phyloP scores from a whole-genome alignment of 1,139 yeast genomes.

The Candida albicans region DNA sequence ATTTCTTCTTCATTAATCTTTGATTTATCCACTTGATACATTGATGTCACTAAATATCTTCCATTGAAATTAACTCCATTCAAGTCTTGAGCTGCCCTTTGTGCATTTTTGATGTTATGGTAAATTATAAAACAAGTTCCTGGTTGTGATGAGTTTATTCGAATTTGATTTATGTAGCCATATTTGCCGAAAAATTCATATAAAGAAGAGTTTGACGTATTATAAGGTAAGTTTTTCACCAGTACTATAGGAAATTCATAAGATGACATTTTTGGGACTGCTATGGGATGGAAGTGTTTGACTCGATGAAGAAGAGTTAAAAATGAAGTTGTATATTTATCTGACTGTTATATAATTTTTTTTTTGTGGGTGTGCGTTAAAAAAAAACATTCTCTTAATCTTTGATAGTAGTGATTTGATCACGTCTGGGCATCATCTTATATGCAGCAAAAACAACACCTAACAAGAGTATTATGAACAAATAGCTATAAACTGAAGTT shows the following conservation, averaged over 20 bases:
- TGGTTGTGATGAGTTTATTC: slow-evolving; percentile 31
- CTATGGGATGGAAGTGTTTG: background rate
- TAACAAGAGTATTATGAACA: slow-evolving; percentile 20
- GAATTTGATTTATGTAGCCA: slow-evolving; percentile 58
- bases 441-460: slow-evolving; percentile 16
- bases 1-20: slow-evolving; percentile 20
- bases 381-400: background rate
- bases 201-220: slow-evolving; percentile 46
- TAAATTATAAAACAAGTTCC: slow-evolving; percentile 64
- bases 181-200: slow-evolving; percentile 56
- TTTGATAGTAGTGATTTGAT: slow-evolving; percentile 19
- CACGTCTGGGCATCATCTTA: slow-evolving; percentile 23
- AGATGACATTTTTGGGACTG: background rate
- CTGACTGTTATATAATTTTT: background rate
- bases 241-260: slow-evolving; percentile 48
- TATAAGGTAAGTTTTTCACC: slow-evolving; percentile 61
- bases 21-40: slow-evolving; percentile 43
- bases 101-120: slow-evolving; percentile 49
- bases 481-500: slow-evolving; percentile 15
- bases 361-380: background rate
- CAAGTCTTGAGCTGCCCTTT: slow-evolving; percentile 50
- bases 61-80: slow-evolving; percentile 64
- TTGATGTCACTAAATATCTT: slow-evolving; percentile 54
- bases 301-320: background rate
- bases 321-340: background rate